Evolutionary conservation across 2,329 filamentous ascomycete species (phyloP).

Genomic region (Tolypocladium pustulatum): DNA sequence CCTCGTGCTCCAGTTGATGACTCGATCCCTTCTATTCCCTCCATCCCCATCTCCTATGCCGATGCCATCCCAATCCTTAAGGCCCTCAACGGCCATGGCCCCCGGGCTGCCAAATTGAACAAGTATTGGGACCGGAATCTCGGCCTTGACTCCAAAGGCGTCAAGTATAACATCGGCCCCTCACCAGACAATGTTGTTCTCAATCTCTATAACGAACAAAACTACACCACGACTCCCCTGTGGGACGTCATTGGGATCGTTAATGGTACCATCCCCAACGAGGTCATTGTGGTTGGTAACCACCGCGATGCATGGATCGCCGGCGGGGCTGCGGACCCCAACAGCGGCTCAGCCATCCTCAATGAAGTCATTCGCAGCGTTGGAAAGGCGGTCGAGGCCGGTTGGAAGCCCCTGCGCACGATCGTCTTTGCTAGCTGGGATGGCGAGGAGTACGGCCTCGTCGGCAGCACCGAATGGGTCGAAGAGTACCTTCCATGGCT

Average conservation of each 20-base stretch:
- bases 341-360: conserved; percentile 68
- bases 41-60: conserved; percentile 77
- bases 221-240: conserved; percentile 69
- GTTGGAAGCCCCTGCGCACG: conserved; percentile 60
- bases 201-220: conserved; percentile 68
- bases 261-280: conserved; percentile 74
- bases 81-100: conserved; percentile 81
- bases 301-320: conserved; percentile 86
- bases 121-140: conserved; percentile 59
- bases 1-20: conserved; percentile 61
- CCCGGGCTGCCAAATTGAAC: conserved; percentile 63
- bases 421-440: conserved; percentile 85
- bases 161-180: conserved; percentile 78
- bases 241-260: conserved; percentile 93
- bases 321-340: conserved; percentile 74
- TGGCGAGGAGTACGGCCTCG: conserved; percentile 73
- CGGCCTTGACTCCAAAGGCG: conserved; percentile 68
- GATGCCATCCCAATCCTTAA: conserved; percentile 84
- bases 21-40: conserved; percentile 75
- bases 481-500: conserved; percentile 84
- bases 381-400: conserved; percentile 54
- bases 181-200: conserved; percentile 61
- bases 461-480: conserved; percentile 88
- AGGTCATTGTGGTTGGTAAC: conserved; percentile 85
- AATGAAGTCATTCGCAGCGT: conserved; percentile 72